Percentiles rank a stretch among this genome's conserved stretches.
These are phyloP conservation scores for Rhynchospora breviuscula DNA, from an alignment of 176 grass and related monocot genomes.

Conservation along the genomic window DNA sequence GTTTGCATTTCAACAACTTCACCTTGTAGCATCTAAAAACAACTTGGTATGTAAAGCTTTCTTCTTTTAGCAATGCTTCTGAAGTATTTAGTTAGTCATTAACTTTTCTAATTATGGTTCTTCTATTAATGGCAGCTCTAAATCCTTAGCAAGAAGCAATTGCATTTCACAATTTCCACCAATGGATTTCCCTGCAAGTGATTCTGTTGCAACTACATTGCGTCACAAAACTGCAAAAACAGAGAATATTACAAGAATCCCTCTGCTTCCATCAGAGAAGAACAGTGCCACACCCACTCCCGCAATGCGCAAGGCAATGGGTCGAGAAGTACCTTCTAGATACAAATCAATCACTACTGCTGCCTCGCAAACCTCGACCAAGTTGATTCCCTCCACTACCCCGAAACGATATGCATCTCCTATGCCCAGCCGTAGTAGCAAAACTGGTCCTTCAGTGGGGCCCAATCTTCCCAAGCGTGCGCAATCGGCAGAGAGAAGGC, in stretches of 20 bases:
- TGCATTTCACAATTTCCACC: constrained; percentile 21
- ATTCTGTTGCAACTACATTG: background rate
- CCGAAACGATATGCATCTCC: constrained; percentile 58
- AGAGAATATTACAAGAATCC: constrained; percentile 47
- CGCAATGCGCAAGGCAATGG: constrained; percentile 1
- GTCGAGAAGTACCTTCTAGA: constrained; percentile 55
- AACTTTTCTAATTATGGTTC: constrained; percentile 13
- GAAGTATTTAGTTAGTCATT: background rate
- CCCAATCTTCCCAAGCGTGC: constrained; percentile 49
- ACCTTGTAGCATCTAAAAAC: background rate
- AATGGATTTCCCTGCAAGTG: constrained; percentile 50
- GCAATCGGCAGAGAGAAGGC: constrained; percentile 67
- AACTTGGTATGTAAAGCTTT: constrained; percentile 6
- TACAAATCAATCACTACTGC: constrained; percentile 37
- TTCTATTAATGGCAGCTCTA: constrained; percentile 28
- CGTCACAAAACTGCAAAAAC: constrained; percentile 30
- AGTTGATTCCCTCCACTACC: constrained; percentile 23
- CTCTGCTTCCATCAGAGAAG: constrained; percentile 80
- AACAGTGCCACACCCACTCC: constrained; percentile 33
- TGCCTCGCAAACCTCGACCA: background rate
- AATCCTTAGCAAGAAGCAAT: constrained; percentile 7
- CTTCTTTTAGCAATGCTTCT: constrained; percentile 6
- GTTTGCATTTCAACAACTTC: background rate
- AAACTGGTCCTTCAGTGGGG: background rate
- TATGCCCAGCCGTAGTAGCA: constrained; percentile 14